Evolutionary conservation across 257 asterid genomes (phyloP).

Genomic region (Solanum chmielewskii): DNA sequence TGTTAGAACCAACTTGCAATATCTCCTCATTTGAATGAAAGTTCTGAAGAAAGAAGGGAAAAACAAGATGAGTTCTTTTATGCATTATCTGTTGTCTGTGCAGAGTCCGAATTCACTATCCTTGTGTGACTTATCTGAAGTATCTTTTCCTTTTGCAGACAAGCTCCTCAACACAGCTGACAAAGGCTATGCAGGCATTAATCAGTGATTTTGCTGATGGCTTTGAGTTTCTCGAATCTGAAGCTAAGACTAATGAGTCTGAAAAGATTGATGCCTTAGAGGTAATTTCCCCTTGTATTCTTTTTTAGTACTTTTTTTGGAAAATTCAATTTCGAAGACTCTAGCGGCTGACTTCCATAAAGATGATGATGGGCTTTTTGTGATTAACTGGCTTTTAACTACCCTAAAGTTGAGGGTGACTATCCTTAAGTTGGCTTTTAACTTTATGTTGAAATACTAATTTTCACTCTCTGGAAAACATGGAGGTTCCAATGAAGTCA

Average conservation of each 20-base stretch:
- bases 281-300: conserved; percentile 27
- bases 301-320: neutral
- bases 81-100: neutral
- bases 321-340: neutral
- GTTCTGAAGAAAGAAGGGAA: neutral
- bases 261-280: conserved; percentile 90
- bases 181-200: conserved; percentile 52
- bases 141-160: conserved; percentile 33
- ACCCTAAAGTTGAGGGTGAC: neutral
- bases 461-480: neutral
- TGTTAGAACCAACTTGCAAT: neutral
- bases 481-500: neutral
- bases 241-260: conserved; percentile 50
- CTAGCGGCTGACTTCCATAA: neutral
- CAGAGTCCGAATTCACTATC: neutral
- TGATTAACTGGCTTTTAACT: neutral
- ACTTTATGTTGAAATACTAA: neutral
- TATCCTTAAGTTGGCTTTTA: neutral
- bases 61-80: neutral
- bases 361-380: neutral
- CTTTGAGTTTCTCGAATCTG: conserved; percentile 46
- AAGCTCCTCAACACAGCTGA: conserved; percentile 53
- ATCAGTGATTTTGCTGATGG: conserved; percentile 52
- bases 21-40: neutral
- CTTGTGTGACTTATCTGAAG: neutral